Evolutionary conservation across 331 rosid genomes (phyloP), one percentile per base, ranked within the genome.

Genomic region (Stylosanthes scabra): DNA sequence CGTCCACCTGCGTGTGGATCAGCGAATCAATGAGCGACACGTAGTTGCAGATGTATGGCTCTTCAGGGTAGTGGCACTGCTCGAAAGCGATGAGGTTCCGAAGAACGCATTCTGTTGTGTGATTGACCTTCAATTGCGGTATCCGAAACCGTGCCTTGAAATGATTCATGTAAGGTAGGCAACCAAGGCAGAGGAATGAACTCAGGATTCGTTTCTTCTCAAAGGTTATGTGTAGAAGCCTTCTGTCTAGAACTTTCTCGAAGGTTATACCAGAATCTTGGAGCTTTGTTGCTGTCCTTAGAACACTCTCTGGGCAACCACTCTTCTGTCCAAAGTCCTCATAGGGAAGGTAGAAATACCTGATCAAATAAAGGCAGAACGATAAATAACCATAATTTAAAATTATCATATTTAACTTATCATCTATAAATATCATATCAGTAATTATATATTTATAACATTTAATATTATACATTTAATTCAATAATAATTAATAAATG

Each of bases 21-120:
- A 79, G 66, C 15, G 83, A 73, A 5, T 72, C 83, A 2, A 79
- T 6, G 0, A 79, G 60, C 6, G 79, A 72, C 6, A 72, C 78
- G 9, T 72, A 79, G 46, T 72, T 79, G 45, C 75, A 72, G 3
- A 79, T 66, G 10, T 72, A 66, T 3, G 82, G 70, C 9, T 79
- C 28, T 0, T 40, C 28, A 4, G 86, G 81, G 13, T 82, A 85
- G 51, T 85, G 77, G 41, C 89, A 85, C 40, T 79, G 89, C 66
- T 85, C 89, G 2, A 80, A 31, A 4, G 71, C 85, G 28, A 81
- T 81, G 2, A 81, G 79, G 55, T 81, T 81, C 59, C 82, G 61
- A 0, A 81, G 25, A 9, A 81, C 63, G 15, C 85, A 81, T 44
- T 76, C 79, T 0, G 85, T 76, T 31, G 66, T 71, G 67, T 81